phyloP scores from a whole-genome alignment of 176 grass and related monocot species.

The Avena atlantica region DNA sequence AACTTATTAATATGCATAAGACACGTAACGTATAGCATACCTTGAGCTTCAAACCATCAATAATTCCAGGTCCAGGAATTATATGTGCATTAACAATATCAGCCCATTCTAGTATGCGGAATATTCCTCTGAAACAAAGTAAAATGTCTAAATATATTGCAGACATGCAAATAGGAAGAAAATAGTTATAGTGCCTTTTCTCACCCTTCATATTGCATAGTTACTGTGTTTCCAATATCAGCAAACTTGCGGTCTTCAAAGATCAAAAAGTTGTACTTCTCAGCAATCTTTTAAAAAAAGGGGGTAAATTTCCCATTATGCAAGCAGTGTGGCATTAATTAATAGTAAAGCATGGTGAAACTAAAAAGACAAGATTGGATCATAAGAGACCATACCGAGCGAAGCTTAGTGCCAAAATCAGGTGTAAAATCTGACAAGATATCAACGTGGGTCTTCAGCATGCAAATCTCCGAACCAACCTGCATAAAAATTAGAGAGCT shows the following conservation, averaged over 20 bases:
- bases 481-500: constrained; percentile 34
- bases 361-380: neutral
- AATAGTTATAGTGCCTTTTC: constrained; percentile 9
- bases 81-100: constrained; percentile 97
- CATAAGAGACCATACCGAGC: constrained; percentile 47
- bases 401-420: constrained; percentile 67
- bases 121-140: constrained; percentile 74
- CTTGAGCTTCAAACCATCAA: constrained; percentile 96
- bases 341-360: constrained; percentile 4
- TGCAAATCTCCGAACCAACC: constrained; percentile 65
- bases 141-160: neutral
- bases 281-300: constrained; percentile 71
- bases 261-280: constrained; percentile 92
- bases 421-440: constrained; percentile 80
- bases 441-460: constrained; percentile 77
- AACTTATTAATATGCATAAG: neutral
- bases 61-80: constrained; percentile 87
- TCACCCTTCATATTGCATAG: constrained; percentile 98
- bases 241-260: constrained; percentile 98
- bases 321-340: neutral
- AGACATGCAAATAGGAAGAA: constrained; percentile 20
- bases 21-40: constrained; percentile 39
- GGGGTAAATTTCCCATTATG: neutral
- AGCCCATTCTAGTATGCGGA: constrained; percentile 91
- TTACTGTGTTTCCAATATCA: constrained; percentile 96